A percentile compares a stretch with the other conserved stretches of the same genome.
These are phyloP conservation scores for Jamesozyma lodderae DNA, from an alignment of 805 yeast genomes.

Conservation along the genomic window DNA sequence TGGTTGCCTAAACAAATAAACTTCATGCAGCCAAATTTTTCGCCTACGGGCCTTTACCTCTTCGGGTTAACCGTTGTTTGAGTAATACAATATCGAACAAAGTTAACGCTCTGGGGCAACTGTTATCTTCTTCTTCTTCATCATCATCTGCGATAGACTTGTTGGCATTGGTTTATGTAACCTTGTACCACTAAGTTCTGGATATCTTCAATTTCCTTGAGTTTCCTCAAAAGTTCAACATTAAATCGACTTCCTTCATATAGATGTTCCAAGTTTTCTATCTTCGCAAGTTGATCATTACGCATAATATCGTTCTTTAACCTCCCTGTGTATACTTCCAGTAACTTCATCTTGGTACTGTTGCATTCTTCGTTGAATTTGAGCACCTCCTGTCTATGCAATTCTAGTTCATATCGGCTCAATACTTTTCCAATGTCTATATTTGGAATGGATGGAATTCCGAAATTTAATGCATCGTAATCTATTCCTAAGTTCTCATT, in stretches of 20 bases:
- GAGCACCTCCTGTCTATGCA: slow-evolving; percentile 8
- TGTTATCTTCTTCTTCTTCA: background rate
- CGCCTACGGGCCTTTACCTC: too few relatives aligned
- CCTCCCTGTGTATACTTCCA: slow-evolving; percentile 12
- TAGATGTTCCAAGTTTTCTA: slow-evolving; percentile 17
- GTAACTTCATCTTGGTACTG: slow-evolving; percentile 12
- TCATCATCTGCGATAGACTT: background rate
- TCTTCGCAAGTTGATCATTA: slow-evolving; percentile 13
- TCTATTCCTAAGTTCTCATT: slow-evolving; percentile 11
- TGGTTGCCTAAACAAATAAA: too few relatives aligned
- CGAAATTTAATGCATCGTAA: slow-evolving; percentile 5
- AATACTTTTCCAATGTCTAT: slow-evolving; percentile 10
- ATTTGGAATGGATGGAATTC: slow-evolving; percentile 18
- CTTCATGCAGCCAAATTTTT: too few relatives aligned
- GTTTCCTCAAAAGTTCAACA: slow-evolving; percentile 13
- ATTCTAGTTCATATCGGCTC: slow-evolving; percentile 14
- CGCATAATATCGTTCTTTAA: slow-evolving; percentile 15
- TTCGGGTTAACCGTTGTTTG: too few relatives aligned
- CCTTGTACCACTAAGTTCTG: slow-evolving; percentile 11
- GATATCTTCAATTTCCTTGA: slow-evolving; percentile 19
- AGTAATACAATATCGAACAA: background rate
- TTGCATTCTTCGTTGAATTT: slow-evolving; percentile 14
- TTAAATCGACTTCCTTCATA: slow-evolving; percentile 15
- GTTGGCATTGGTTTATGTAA: background rate
- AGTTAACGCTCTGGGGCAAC: too few relatives aligned